Evolutionary conservation across 2,329 filamentous ascomycete species (phyloP).

Genomic region (Intubia oerlemansii): DNA sequence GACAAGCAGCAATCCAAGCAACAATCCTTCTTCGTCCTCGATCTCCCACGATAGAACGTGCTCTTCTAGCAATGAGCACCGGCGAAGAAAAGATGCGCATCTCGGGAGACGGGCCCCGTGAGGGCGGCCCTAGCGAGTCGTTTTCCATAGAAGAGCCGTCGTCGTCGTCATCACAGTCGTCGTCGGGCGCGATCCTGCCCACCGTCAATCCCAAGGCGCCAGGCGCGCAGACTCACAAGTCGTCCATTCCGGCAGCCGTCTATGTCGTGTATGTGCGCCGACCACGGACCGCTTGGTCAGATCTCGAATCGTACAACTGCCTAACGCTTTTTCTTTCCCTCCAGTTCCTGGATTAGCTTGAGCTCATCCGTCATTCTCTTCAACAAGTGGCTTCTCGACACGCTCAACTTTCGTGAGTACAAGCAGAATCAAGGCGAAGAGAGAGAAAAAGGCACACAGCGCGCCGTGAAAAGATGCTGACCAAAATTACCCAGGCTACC

Average conservation of each 20-base stretch:
- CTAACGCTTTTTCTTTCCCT: constrained; percentile 1
- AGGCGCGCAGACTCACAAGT: constrained; percentile 39
- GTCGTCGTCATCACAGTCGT: too few relatives aligned
- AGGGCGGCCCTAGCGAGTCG: constrained; percentile 20
- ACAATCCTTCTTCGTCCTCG: too few relatives aligned
- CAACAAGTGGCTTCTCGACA: constrained; percentile 97
- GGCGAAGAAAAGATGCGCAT: constrained; percentile 66
- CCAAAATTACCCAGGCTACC: constrained; percentile 31
- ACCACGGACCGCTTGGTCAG: background rate
- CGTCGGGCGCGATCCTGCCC: constrained; percentile 41
- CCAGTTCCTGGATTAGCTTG: constrained; percentile 74
- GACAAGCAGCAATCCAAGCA: too few relatives aligned
- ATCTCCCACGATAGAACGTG: too few relatives aligned
- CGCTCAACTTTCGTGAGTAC: constrained; percentile 53
- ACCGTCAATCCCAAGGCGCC: constrained; percentile 56
- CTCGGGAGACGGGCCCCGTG: constrained; percentile 54
- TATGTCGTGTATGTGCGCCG: constrained; percentile 45
- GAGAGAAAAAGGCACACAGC: too few relatives aligned
- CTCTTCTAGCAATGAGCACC: too few relatives aligned
- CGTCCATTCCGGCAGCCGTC: constrained; percentile 55
- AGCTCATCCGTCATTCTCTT: constrained; percentile 92
- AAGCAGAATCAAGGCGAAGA: too few relatives aligned
- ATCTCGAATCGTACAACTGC: too few relatives aligned
- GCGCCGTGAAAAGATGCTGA: background rate
- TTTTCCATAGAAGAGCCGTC: too few relatives aligned